Base-by-base conservation (phyloP, 768 basidiomycete genomes). In the Rhodocollybia butyracea region DNA sequence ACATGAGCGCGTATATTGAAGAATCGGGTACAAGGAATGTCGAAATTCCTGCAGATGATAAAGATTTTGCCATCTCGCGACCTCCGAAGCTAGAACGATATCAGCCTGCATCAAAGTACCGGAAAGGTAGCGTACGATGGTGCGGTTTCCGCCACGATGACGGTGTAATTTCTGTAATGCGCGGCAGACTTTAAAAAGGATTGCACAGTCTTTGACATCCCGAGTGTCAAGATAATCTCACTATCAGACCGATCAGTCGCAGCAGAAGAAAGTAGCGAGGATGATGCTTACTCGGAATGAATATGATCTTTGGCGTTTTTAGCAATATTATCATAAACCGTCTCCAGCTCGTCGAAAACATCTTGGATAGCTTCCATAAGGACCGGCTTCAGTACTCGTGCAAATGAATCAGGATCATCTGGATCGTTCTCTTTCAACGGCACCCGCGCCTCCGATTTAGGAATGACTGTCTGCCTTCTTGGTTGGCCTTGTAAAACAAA, bases 21-120 rank as follows among this genome's bases (percentile, higher is more conserved):
- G 93, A 94, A 70, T 98, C 96, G 39, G 97, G 96, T 50, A 98
- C 88, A 46, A 99, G 88, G 67, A 98, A 90, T n/a, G 94, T 96
- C 5, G 92, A 92, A 59, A 98, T 94, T 46, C 86, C 86, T 15
- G 85, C 81, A 3, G 83, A 73, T 3, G 94, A 91, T 22, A 98
- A 78, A 2, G 88, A 82, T 61, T 83, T 75, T 1, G 95, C 93
- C 84, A 95, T 89, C 58, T 84, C 82, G 58, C 86, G 89, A 12
- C 96, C 96, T 34, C 84, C 83, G 65, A 91, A 93, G 56, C 91
- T 95, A 64, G 29, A 51, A 17, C 36, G 46, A 38, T 46, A 29
- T 58, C 31, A 41, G 43, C 51, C n/a, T 46, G 46, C 21, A 21
- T 15, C 52, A 31, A 61, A 40, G 19, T 27, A 51, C 8, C 24